A percentile compares a stretch with the other conserved stretches of the same genome.
Evolutionary conservation across 2,329 filamentous ascomycete genomes (phyloP).

Genomic region (Fusarium sp.): DNA sequence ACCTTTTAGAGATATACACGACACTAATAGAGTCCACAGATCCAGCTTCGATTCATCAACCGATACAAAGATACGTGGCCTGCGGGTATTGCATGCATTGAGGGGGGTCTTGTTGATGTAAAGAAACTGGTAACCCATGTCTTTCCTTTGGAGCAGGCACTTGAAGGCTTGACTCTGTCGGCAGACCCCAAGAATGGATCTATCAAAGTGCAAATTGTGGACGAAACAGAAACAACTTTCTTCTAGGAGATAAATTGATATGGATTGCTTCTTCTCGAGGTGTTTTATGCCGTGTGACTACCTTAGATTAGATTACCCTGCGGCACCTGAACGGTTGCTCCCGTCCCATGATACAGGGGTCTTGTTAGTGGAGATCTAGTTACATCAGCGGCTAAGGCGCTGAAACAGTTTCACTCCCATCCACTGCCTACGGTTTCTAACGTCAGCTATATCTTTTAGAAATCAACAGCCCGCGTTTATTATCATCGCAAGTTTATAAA

Average conservation of each 20-base stretch:
- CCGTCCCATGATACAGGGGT: slow-evolving; percentile 5
- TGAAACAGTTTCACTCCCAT: slow-evolving; percentile 1
- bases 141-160: slow-evolving; percentile 69
- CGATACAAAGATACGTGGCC: slow-evolving; percentile 78
- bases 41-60: slow-evolving; percentile 77
- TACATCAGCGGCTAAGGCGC: not conserved
- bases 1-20: not conserved
- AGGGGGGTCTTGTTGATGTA: slow-evolving; percentile 68
- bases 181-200: slow-evolving; percentile 50
- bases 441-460: not conserved
- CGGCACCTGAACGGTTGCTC: not conserved
- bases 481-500: not conserved
- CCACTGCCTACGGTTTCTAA: not conserved
- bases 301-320: not conserved
- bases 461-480: not conserved
- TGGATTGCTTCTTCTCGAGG: not conserved
- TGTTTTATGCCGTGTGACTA: not conserved
- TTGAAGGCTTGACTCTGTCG: slow-evolving; percentile 58
- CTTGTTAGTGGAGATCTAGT: not conserved
- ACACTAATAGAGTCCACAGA: slow-evolving; percentile 46
- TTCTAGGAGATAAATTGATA: slow-evolving; percentile 28
- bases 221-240: slow-evolving; percentile 43
- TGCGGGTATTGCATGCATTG: slow-evolving; percentile 69
- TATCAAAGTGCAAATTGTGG: slow-evolving; percentile 53
- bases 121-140: slow-evolving; percentile 70